Conservation (phyloP, 2,329 filamentous ascomycete species). For the Sclerotinia spermophila region DNA sequence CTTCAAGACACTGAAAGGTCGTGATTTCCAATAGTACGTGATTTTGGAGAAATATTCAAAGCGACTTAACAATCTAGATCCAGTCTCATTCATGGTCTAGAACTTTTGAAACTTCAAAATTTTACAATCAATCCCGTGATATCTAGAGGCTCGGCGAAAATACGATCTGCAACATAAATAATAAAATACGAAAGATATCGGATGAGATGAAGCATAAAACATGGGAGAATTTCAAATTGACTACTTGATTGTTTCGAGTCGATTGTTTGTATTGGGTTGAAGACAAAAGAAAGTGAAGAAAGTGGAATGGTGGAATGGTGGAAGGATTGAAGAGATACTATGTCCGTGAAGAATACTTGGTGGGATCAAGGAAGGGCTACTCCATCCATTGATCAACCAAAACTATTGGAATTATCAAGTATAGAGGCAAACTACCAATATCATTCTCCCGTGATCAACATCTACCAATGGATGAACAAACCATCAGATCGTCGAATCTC, state of each 20-base stretch:
- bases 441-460: neutral
- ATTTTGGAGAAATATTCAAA: neutral
- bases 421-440: neutral
- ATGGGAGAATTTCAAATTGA: neutral
- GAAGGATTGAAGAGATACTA: neutral
- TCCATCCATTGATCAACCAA: neutral
- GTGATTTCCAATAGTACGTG: neutral
- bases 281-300: neutral
- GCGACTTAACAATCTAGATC: neutral
- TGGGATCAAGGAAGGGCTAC: neutral
- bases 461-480: neutral
- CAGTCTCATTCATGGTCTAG: neutral
- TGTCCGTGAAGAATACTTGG: neutral
- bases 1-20: neutral
- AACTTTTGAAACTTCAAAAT: neutral
- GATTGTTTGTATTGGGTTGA: neutral
- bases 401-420: neutral
- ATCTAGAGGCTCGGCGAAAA: conserved; percentile 2
- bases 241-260: neutral
- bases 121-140: neutral
- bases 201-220: neutral
- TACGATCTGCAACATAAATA: conserved; percentile 15
- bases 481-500: neutral
- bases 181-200: neutral
- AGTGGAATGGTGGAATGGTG: neutral